These are phyloP conservation scores for Mortierella sp. DNA, from an alignment of 371 early-diverging fungal genomes.

Conservation along the genomic window DNA sequence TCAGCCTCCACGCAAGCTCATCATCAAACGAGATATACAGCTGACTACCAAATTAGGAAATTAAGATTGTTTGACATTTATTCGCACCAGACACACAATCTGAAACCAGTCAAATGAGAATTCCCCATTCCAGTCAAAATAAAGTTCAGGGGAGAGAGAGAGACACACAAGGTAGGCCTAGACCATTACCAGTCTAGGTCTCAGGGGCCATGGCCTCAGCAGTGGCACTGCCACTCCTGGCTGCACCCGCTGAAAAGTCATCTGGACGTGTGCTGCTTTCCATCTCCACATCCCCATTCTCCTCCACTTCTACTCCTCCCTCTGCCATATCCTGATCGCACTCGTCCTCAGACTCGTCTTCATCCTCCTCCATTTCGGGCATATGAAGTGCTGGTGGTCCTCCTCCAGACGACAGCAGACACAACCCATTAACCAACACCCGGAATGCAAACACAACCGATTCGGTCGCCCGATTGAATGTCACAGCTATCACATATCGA, in stretches of 20 bases:
- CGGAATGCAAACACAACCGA: slow-evolving; percentile 37
- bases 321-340: slow-evolving; percentile 5
- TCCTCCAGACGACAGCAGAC: slow-evolving; percentile 35
- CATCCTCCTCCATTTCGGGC: slow-evolving; percentile 49
- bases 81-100: neutral
- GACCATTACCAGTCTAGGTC: neutral
- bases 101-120: neutral
- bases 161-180: neutral
- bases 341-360: slow-evolving; percentile 30
- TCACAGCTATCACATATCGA: slow-evolving; percentile 21
- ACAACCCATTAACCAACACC: slow-evolving; percentile 39
- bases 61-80: neutral
- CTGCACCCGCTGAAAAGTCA: neutral
- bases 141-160: neutral
- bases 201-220: neutral
- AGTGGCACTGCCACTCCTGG: neutral
- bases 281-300: neutral
- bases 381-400: slow-evolving; percentile 55
- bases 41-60: neutral
- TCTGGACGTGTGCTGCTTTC: neutral
- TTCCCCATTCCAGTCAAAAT: neutral
- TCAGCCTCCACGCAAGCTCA: neutral
- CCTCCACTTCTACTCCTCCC: neutral
- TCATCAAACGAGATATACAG: neutral
- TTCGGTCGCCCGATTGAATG: slow-evolving; percentile 18